Percentiles rank a stretch among this genome's conserved stretches.
phyloP scores from a whole-genome alignment of 2,329 filamentous ascomycete genomes.

The Ilyonectria mors-panacis region DNA sequence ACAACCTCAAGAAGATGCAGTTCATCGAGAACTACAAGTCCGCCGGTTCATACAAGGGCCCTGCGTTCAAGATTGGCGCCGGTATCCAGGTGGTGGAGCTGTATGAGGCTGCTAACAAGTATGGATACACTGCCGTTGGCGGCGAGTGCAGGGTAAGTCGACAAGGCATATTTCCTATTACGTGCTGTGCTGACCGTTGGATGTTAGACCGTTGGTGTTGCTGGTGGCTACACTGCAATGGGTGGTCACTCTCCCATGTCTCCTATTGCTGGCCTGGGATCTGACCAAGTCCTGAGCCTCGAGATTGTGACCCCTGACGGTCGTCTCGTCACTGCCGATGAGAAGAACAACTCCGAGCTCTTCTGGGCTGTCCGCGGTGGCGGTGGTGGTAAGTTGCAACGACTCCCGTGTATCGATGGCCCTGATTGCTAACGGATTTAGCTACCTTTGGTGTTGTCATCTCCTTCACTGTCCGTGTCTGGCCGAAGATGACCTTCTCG shows the following conservation, averaged over 20 bases:
- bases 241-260: slow-evolving; percentile 66
- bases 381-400: slow-evolving; percentile 43
- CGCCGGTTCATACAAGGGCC: slow-evolving; percentile 54
- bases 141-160: slow-evolving; percentile 61
- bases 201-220: slow-evolving; percentile 46
- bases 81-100: slow-evolving; percentile 68
- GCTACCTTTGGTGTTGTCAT: slow-evolving; percentile 59
- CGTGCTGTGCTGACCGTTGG: background rate
- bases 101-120: slow-evolving; percentile 63
- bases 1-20: slow-evolving; percentile 62
- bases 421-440: slow-evolving; percentile 48
- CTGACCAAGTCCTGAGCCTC: slow-evolving; percentile 66
- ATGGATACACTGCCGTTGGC: slow-evolving; percentile 65
- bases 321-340: slow-evolving; percentile 57
- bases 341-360: slow-evolving; percentile 60
- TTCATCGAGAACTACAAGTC: slow-evolving; percentile 45
- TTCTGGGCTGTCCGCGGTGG: slow-evolving; percentile 67
- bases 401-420: background rate
- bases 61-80: slow-evolving; percentile 68
- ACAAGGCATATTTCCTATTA: background rate
- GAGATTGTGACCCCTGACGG: slow-evolving; percentile 64
- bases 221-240: slow-evolving; percentile 51
- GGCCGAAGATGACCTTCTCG: slow-evolving; percentile 51
- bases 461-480: slow-evolving; percentile 54
- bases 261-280: slow-evolving; percentile 58